These are phyloP conservation scores for Beauveria rudraprayagi DNA, from an alignment of 2,329 filamentous ascomycete genomes.

Conservation along the genomic window DNA sequence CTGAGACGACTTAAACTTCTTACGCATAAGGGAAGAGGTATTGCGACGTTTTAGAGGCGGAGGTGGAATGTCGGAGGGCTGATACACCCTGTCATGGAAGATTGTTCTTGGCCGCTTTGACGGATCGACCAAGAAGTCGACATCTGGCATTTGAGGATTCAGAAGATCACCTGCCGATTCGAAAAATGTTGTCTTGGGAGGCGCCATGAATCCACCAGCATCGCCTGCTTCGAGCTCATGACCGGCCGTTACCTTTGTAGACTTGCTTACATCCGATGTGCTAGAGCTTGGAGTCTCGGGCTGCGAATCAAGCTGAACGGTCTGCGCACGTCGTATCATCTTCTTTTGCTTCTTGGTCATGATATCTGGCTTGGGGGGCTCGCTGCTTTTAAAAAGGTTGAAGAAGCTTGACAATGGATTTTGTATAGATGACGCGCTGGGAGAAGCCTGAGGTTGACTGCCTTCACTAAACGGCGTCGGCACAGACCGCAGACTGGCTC, in stretches of 20 bases:
- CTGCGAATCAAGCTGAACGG: slow-evolving; percentile 42
- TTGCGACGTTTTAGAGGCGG: slow-evolving; percentile 57
- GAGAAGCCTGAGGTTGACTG: not conserved
- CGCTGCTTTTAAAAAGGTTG: slow-evolving; percentile 62
- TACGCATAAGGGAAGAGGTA: slow-evolving; percentile 28
- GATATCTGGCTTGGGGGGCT: slow-evolving; percentile 39
- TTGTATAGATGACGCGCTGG: slow-evolving; percentile 29
- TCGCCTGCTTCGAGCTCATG: slow-evolving; percentile 39
- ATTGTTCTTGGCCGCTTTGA: slow-evolving; percentile 77
- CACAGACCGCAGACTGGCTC: slow-evolving; percentile 44
- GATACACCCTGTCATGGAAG: slow-evolving; percentile 94
- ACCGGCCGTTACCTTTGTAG: slow-evolving; percentile 40
- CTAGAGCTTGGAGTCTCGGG: slow-evolving; percentile 13
- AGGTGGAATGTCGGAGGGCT: slow-evolving; percentile 83
- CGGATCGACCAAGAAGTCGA: slow-evolving; percentile 78
- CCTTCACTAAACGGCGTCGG: slow-evolving; percentile 22
- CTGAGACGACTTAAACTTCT: slow-evolving; percentile 18
- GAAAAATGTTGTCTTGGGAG: slow-evolving; percentile 86
- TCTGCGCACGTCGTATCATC: slow-evolving; percentile 74
- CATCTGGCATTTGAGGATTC: slow-evolving; percentile 76
- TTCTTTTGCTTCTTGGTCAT: slow-evolving; percentile 54
- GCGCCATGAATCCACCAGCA: slow-evolving; percentile 50
- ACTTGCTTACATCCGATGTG: slow-evolving; percentile 14
- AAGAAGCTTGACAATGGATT: slow-evolving; percentile 56
- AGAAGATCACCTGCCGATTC: slow-evolving; percentile 90